Percentiles rank a stretch among this genome's conserved stretches.
phyloP scores from a whole-genome alignment of 805 yeast genomes.

The Danielia oregonensis region DNA sequence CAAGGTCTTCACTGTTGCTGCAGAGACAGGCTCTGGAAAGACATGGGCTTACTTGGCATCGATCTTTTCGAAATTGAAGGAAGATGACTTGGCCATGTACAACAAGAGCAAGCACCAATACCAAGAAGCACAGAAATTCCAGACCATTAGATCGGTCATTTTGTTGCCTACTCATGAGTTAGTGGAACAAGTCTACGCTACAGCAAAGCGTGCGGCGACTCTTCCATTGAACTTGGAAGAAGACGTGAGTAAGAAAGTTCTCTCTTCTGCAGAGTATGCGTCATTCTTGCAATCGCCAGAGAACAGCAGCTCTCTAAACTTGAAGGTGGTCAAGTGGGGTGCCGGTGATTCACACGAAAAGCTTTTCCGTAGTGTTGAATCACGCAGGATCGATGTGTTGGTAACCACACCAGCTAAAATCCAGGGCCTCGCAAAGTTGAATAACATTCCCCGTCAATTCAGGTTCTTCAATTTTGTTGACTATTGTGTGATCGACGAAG shows the following conservation, averaged over 20 bases:
- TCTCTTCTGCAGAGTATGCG: slow-evolving; percentile 16
- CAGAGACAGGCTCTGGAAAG: slow-evolving; percentile 97
- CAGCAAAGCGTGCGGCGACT: slow-evolving; percentile 31
- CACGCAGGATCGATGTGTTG: slow-evolving; percentile 64
- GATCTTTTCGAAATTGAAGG: slow-evolving; percentile 61
- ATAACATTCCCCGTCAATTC: slow-evolving; percentile 28
- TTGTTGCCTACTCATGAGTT: slow-evolving; percentile 88
- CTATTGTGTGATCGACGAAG: slow-evolving; percentile 82
- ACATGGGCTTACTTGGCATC: slow-evolving; percentile 90
- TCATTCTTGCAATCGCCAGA: slow-evolving; percentile 23
- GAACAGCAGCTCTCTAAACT: slow-evolving; percentile 26
- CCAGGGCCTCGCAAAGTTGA: slow-evolving; percentile 34
- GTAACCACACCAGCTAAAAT: slow-evolving; percentile 85
- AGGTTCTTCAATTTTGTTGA: slow-evolving; percentile 43
- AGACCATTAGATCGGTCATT: slow-evolving; percentile 62
- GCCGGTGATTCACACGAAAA: slow-evolving; percentile 52
- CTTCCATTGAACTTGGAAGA: slow-evolving; percentile 18
- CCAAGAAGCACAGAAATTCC: slow-evolving; percentile 22
- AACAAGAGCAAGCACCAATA: slow-evolving; percentile 16
- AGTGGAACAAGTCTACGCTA: slow-evolving; percentile 69
- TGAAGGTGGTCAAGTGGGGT: slow-evolving; percentile 59
- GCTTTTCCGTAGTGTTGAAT: slow-evolving; percentile 41
- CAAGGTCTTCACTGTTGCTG: slow-evolving; percentile 76
- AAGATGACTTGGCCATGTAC: slow-evolving; percentile 42
- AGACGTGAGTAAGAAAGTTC: slow-evolving; percentile 13